phyloP scores from a whole-genome alignment of 768 basidiomycete species.

The Pleurotus sapidus region DNA sequence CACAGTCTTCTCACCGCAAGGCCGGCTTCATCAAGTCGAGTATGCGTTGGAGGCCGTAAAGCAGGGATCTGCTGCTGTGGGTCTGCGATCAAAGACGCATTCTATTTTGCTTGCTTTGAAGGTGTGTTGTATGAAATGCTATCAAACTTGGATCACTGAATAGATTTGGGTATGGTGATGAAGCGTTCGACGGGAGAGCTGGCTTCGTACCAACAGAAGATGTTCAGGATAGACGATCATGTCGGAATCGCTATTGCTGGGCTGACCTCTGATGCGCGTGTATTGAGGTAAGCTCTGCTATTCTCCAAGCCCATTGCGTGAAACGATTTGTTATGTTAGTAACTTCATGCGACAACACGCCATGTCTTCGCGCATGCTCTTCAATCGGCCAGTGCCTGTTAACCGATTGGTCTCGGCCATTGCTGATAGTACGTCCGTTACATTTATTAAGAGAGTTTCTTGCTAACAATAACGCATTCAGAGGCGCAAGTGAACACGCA shows the following conservation, averaged over 20 bases:
- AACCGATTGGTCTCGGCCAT: constrained; percentile 91
- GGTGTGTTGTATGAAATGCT: constrained; percentile 39
- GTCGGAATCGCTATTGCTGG: constrained; percentile 99
- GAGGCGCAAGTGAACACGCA: constrained; percentile 99
- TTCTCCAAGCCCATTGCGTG: background rate
- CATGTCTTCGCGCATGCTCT: constrained; percentile 91
- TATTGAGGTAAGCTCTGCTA: constrained; percentile 67
- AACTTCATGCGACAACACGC: constrained; percentile 99
- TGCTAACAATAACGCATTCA: constrained; percentile 24
- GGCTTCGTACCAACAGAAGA: constrained; percentile 99
- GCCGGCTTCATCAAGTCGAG: constrained; percentile 95
- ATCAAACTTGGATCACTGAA: background rate
- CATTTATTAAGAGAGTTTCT: background rate
- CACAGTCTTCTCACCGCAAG: constrained; percentile 96
- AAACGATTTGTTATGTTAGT: constrained; percentile 36
- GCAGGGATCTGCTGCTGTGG: constrained; percentile 99
- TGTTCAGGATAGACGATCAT: constrained; percentile 99
- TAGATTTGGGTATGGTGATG: background rate
- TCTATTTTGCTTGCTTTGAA: constrained; percentile 90
- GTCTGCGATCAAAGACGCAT: constrained; percentile 93
- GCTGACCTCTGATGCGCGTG: constrained; percentile 97
- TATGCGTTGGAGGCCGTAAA: constrained; percentile 99
- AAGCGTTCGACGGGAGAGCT: constrained; percentile 97
- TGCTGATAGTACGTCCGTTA: constrained; percentile 75
- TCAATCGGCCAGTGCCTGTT: constrained; percentile 93